phyloP scores from a whole-genome alignment of 441 rosid species.

The Euphorbia corollata region DNA sequence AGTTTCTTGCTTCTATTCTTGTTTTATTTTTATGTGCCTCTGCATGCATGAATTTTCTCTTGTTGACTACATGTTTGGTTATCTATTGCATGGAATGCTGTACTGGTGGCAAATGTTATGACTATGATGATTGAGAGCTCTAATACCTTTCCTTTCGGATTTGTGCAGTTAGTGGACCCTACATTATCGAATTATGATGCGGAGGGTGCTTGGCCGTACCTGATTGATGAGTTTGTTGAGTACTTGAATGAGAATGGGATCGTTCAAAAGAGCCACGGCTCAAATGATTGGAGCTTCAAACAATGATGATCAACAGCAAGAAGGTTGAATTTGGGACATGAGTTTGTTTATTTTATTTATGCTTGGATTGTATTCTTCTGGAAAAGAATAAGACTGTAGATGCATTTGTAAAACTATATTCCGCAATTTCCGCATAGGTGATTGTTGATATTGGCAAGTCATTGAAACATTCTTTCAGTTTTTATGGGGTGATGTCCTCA shows the following conservation, averaged over 20 bases:
- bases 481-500: no score
- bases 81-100: neutral
- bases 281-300: constrained; percentile 14
- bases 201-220: constrained; percentile 98
- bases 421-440: neutral
- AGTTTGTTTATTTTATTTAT: neutral
- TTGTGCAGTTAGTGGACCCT: constrained; percentile 61
- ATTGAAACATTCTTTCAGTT: neutral
- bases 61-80: neutral
- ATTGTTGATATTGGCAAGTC: neutral
- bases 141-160: neutral
- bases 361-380: neutral
- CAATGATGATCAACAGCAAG: neutral
- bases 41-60: no score
- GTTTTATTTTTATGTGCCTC: no score
- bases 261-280: constrained; percentile 21
- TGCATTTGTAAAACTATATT: neutral
- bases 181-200: constrained; percentile 66
- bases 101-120: neutral
- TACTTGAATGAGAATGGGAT: constrained; percentile 64
- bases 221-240: constrained; percentile 89
- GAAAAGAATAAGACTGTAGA: neutral
- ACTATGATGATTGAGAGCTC: neutral
- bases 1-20: no score
- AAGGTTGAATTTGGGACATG: neutral